phyloP scores from a whole-genome alignment of 176 grass and related monocot genomes.

The Themeda triandra region DNA sequence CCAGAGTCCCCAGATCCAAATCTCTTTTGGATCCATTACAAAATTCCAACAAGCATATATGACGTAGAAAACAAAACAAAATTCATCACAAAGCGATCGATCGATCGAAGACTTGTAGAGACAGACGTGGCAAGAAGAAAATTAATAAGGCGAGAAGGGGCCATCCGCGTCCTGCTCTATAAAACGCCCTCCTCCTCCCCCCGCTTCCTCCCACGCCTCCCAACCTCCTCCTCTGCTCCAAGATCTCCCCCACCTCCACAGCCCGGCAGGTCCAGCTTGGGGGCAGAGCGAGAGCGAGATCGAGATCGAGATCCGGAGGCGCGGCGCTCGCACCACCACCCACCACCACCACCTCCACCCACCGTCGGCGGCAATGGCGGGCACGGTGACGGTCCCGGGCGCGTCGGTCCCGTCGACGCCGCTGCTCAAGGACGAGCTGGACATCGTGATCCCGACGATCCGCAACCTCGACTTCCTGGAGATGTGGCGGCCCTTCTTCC shows the following conservation, averaged over 20 bases:
- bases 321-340: background rate
- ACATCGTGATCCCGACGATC: slow-evolving; percentile 93
- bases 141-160: background rate
- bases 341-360: background rate
- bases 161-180: background rate
- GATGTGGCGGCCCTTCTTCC: slow-evolving; percentile 90
- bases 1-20: background rate
- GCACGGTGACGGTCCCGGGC: slow-evolving; percentile 45
- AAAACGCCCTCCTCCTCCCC: background rate
- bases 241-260: background rate
- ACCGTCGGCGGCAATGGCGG: slow-evolving; percentile 28
- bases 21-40: background rate
- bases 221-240: background rate
- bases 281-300: background rate
- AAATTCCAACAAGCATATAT: background rate
- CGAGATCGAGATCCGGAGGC: slow-evolving; percentile 15
- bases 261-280: no score
- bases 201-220: background rate
- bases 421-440: slow-evolving; percentile 76
- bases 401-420: slow-evolving; percentile 45
- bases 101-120: background rate
- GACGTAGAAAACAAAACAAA: background rate
- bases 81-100: background rate
- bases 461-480: slow-evolving; percentile 88
- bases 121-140: background rate